Base-by-base conservation (phyloP, 805 yeast genomes). In the Wickerhamiella galacta region DNA sequence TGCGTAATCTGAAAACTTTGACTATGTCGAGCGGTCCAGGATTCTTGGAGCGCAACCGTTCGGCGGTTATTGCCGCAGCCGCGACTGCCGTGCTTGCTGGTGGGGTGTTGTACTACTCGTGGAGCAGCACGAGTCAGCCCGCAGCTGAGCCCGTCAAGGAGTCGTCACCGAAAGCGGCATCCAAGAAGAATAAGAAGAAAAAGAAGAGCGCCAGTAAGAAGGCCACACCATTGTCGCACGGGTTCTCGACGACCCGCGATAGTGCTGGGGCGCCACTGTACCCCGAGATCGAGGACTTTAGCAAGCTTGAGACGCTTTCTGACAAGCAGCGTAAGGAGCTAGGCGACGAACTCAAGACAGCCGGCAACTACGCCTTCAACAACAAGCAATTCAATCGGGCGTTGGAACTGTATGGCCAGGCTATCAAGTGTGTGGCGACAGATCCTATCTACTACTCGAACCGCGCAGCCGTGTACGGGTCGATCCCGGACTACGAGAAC, bases 381-480 rank as follows among this genome's bases (percentile, higher is more conserved):
- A 49, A 51, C 21, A 76, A 79, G 57, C 62, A 76, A 33, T 79
- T 65, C 50, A 66, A 70, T 34, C 64, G 66, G n/a, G 96, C 96
- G 28, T 70, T 83, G 47, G 70, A 68, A 28, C 75, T 66, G 55
- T 90, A 90, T 62, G 55, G 80, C 27, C 70, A 68, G 36, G 96
- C 98, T 8, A 63, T 90, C 44, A 52, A 63, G 34, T 64, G 81
- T 50, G 75, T 76, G 52, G 57, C 65, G 44, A 41, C 40, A 26
- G 95, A 90, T 56, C 83, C 95, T 4, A 78, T 85, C 22, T 90
- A 69, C 60, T 87, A 75, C 61, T 82, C 95, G 40, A 90, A 90
- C 64, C 74, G 95, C 58, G 83, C 96, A 19, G 98, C 98, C 12
- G 87, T 95, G 58, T 79, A 79, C 59, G 78, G 85, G 32, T 81